These are phyloP conservation scores for Penicillium corylophilum DNA, from an alignment of 2,329 filamentous ascomycete genomes.

Conservation along the genomic window DNA sequence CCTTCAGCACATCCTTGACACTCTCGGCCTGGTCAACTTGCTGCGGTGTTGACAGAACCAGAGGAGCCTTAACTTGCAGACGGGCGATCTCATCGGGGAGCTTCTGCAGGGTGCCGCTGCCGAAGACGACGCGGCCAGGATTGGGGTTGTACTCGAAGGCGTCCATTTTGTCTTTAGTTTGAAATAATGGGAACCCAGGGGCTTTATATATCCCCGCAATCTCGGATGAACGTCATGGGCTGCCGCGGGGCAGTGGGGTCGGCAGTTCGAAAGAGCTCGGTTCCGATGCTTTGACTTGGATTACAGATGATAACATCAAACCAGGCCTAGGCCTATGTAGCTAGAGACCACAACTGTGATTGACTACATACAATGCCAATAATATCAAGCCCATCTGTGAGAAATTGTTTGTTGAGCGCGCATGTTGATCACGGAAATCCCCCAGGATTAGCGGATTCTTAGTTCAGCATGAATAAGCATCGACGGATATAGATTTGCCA, in stretches of 20 bases:
- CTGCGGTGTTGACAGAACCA: conserved; percentile 58
- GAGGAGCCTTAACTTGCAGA: conserved; percentile 50
- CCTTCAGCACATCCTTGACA: conserved; percentile 47
- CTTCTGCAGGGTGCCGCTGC: conserved; percentile 54
- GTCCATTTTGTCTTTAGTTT: conserved; percentile 42
- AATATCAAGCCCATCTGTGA: neutral
- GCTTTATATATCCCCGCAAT: conserved; percentile 19
- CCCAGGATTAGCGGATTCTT: conserved; percentile 3
- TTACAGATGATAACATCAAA: neutral
- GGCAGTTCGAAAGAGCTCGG: conserved; percentile 14
- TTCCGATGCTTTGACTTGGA: conserved; percentile 3
- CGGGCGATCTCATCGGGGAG: conserved; percentile 45
- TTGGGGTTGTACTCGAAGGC: conserved; percentile 57
- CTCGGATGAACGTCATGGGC: conserved; percentile 12
- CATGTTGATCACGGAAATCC: conserved; percentile 8
- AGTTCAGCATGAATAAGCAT: conserved; percentile 20
- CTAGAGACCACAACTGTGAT: neutral
- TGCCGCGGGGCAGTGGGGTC: conserved; percentile 18
- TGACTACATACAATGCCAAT: neutral
- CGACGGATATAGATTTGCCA: conserved; percentile 5
- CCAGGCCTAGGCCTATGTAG: neutral
- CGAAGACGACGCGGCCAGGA: conserved; percentile 57
- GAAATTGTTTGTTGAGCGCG: too few relatives aligned
- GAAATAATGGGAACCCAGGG: conserved; percentile 1
- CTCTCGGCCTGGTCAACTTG: conserved; percentile 49